Evolutionary conservation across 2,329 filamentous ascomycete genomes (phyloP).

Genomic region (Cordyceps militaris): DNA sequence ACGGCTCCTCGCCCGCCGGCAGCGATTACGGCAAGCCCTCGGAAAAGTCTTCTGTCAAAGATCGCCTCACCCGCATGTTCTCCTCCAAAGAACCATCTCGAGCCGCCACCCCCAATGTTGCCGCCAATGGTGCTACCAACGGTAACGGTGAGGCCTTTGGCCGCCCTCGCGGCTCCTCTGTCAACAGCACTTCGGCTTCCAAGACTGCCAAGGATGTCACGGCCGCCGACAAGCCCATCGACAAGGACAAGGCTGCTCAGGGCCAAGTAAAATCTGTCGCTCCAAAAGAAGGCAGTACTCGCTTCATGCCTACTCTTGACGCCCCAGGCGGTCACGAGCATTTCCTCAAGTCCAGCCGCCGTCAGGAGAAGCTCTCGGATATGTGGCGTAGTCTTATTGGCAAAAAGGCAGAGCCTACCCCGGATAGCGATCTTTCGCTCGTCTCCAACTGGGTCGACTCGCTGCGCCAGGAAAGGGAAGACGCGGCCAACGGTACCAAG

Average conservation of each 20-base stretch:
- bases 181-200: slow-evolving; percentile 31
- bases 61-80: slow-evolving; percentile 59
- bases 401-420: slow-evolving; percentile 67
- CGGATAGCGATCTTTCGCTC: slow-evolving; percentile 78
- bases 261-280: slow-evolving; percentile 22
- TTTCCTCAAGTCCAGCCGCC: slow-evolving; percentile 77
- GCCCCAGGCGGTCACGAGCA: slow-evolving; percentile 72
- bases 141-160: slow-evolving; percentile 22
- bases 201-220: slow-evolving; percentile 36
- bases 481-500: slow-evolving; percentile 76
- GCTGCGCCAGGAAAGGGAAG: slow-evolving; percentile 79
- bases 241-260: slow-evolving; percentile 21
- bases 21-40: slow-evolving; percentile 19
- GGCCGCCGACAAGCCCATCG: slow-evolving; percentile 21
- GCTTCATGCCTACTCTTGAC: slow-evolving; percentile 45
- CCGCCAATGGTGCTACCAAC: slow-evolving; percentile 1
- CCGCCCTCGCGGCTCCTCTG: slow-evolving; percentile 30
- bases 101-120: slow-evolving; percentile 26
- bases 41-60: slow-evolving; percentile 57
- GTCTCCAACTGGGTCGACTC: slow-evolving; percentile 97
- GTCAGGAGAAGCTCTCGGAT: slow-evolving; percentile 90
- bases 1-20: slow-evolving; percentile 12
- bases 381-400: slow-evolving; percentile 84
- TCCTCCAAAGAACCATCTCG: slow-evolving; percentile 46
- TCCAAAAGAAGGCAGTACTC: slow-evolving; percentile 34